These are phyloP conservation scores for Trichoderma citrinoviride DNA, from an alignment of 2,329 filamentous ascomycete genomes.

Conservation along the genomic window DNA sequence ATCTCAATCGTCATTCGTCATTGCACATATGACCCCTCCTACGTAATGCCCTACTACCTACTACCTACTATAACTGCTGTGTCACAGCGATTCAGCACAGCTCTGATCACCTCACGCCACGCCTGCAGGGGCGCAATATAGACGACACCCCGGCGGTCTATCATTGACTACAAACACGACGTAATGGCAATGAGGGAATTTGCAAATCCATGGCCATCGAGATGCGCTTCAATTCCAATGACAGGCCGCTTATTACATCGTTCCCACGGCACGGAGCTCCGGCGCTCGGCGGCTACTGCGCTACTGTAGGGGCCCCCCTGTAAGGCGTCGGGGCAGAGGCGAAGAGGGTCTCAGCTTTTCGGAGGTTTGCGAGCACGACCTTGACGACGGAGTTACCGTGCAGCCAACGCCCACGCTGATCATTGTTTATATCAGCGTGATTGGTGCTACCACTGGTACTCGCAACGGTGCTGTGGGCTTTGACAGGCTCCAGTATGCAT, in stretches of 20 bases:
- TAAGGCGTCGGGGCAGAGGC: not conserved
- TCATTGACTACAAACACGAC: constrained; percentile 12
- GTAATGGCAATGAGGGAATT: constrained; percentile 21
- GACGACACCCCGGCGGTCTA: not conserved
- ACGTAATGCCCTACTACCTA: not conserved
- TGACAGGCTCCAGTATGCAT: not conserved
- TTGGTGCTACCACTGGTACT: not conserved
- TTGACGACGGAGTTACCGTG: not conserved
- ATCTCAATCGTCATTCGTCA: not conserved
- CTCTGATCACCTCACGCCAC: not conserved
- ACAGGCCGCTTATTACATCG: not conserved
- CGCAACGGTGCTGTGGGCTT: not conserved
- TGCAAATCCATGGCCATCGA: not conserved
- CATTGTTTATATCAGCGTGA: not conserved
- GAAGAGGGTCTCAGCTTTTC: not conserved
- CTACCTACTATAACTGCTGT: not conserved
- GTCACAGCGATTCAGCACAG: not conserved
- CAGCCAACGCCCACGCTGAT: too few species aligned
- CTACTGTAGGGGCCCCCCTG: constrained; percentile 9
- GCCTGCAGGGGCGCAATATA: not conserved
- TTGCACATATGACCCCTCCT: constrained; percentile 15
- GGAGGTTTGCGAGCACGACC: constrained; percentile 12
- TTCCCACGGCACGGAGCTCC: constrained; percentile 14
- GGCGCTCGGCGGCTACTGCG: constrained; percentile 17
- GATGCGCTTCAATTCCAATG: not conserved